Conservation (phyloP, 2,329 filamentous ascomycete genomes). For the Teratosphaeria viscida region DNA sequence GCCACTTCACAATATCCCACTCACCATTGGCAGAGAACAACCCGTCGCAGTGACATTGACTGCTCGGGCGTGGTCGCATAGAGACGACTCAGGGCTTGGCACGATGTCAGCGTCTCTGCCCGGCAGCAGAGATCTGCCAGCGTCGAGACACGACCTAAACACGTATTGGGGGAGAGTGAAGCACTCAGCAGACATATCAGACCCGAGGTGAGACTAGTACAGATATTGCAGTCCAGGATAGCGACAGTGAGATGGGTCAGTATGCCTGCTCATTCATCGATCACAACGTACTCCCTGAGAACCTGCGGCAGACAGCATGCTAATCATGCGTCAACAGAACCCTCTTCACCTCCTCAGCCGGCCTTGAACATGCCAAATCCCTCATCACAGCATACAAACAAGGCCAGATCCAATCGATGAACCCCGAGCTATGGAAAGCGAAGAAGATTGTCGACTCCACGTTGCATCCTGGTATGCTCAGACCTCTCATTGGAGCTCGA, state of each 20-base stretch:
- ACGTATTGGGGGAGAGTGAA: slow-evolving; percentile 93
- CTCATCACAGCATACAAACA: slow-evolving; percentile 79
- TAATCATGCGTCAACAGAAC: slow-evolving; percentile 50
- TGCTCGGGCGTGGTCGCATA: slow-evolving; percentile 7
- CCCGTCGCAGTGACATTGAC: background rate
- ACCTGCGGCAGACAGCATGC: background rate
- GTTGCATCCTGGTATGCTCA: slow-evolving; percentile 69
- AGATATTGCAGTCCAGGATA: slow-evolving; percentile 3
- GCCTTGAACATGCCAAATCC: slow-evolving; percentile 76
- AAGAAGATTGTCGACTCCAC: slow-evolving; percentile 98
- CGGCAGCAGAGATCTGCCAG: slow-evolving; percentile 69
- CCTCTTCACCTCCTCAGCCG: slow-evolving; percentile 64
- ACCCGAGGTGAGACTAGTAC: slow-evolving; percentile 68
- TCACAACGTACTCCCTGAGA: background rate
- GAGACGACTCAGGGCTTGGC: slow-evolving; percentile 20
- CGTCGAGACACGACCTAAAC: slow-evolving; percentile 81
- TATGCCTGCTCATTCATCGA: slow-evolving; percentile 4
- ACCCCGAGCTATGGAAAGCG: slow-evolving; percentile 79
- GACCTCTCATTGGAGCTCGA: background rate
- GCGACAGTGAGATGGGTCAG: slow-evolving; percentile 18
- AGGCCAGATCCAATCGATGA: slow-evolving; percentile 70
- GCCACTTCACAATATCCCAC: background rate
- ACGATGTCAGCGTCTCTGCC: slow-evolving; percentile 53
- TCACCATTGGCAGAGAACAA: background rate
- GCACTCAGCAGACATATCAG: slow-evolving; percentile 80